phyloP scores from a whole-genome alignment of 805 yeast species.

The Candida germanica region DNA sequence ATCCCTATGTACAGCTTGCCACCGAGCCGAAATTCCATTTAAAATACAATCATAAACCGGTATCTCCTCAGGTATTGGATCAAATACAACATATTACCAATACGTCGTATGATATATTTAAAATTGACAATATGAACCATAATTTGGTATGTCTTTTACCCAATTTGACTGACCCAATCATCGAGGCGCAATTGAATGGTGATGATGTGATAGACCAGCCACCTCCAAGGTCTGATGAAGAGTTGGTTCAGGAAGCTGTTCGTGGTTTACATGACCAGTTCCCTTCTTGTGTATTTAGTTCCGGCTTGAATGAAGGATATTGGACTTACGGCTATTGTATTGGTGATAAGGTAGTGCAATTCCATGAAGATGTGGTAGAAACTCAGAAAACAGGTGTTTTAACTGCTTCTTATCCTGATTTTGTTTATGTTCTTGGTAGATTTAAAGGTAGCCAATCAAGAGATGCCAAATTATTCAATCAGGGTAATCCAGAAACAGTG shows the following conservation, averaged over 20 bases:
- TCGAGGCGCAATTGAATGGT: conserved; percentile 1
- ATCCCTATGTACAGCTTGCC: neutral
- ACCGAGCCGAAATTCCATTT: conserved; percentile 11
- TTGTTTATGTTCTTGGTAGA: conserved; percentile 35
- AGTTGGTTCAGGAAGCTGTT: conserved; percentile 10
- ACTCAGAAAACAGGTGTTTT: conserved; percentile 26
- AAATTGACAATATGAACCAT: conserved; percentile 4
- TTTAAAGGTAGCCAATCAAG: conserved; percentile 22
- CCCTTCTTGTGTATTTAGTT: conserved; percentile 22
- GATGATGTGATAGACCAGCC: neutral
- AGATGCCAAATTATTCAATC: conserved; percentile 17
- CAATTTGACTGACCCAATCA: conserved; percentile 4
- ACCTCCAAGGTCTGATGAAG: conserved; percentile 7
- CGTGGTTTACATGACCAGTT: conserved; percentile 14
- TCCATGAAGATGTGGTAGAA: conserved; percentile 33
- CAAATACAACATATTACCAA: conserved; percentile 1
- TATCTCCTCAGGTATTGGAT: neutral
- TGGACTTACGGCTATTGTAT: conserved; percentile 55
- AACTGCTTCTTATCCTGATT: conserved; percentile 27
- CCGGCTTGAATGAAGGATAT: conserved; percentile 37
- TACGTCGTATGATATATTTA: conserved; percentile 9
- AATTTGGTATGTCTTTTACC: conserved; percentile 12
- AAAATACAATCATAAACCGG: conserved; percentile 5
- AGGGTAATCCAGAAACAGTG: conserved; percentile 17
- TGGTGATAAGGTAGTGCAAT: conserved; percentile 48